These are phyloP conservation scores for Pseudocercospora fijiensis DNA, from an alignment of 2,329 filamentous ascomycete species.

Conservation along the genomic window DNA sequence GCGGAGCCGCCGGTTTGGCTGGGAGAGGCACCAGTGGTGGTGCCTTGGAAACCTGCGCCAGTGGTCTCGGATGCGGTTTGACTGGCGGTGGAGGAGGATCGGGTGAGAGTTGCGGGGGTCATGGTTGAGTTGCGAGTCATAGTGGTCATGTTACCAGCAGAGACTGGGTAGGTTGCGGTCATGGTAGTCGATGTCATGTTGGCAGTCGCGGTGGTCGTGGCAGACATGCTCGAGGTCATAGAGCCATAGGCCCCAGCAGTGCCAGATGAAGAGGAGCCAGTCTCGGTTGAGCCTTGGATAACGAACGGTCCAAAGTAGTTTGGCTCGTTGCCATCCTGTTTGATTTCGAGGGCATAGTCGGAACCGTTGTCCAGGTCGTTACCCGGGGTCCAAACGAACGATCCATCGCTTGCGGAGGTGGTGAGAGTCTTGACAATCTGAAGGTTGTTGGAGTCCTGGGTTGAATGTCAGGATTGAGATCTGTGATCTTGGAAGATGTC, in stretches of 20 bases:
- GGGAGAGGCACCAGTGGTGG: slow-evolving; percentile 12
- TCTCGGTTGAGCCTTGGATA: slow-evolving; percentile 39
- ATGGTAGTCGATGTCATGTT: slow-evolving; percentile 12
- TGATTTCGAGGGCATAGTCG: slow-evolving; percentile 61
- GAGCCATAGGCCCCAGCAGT: slow-evolving; percentile 14
- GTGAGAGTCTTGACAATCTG: slow-evolving; percentile 46
- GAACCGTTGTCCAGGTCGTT: slow-evolving; percentile 43
- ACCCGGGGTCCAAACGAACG: slow-evolving; percentile 52
- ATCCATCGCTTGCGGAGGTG: slow-evolving; percentile 24
- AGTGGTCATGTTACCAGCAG: slow-evolving; percentile 12
- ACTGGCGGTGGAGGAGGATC: slow-evolving; percentile 13
- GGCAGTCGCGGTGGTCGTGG: slow-evolving; percentile 34
- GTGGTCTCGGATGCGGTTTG: slow-evolving; percentile 11
- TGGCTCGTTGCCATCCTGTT: slow-evolving; percentile 47
- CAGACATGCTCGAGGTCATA: slow-evolving; percentile 32
- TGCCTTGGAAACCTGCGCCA: slow-evolving; percentile 24
- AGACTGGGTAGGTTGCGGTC: slow-evolving; percentile 10
- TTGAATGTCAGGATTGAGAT: neutral
- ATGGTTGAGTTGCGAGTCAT: slow-evolving; percentile 35
- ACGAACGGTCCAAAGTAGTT: slow-evolving; percentile 59
- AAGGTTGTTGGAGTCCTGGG: slow-evolving; percentile 45
- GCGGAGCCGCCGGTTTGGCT: slow-evolving; percentile 20
- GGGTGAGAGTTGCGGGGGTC: slow-evolving; percentile 27
- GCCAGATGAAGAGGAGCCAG: slow-evolving; percentile 20
- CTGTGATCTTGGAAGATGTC: neutral